Evolutionary conservation across 2,329 filamentous ascomycete species (phyloP), one percentile per base, ranked within the genome.

Genomic region (Colletotrichum shisoi): DNA sequence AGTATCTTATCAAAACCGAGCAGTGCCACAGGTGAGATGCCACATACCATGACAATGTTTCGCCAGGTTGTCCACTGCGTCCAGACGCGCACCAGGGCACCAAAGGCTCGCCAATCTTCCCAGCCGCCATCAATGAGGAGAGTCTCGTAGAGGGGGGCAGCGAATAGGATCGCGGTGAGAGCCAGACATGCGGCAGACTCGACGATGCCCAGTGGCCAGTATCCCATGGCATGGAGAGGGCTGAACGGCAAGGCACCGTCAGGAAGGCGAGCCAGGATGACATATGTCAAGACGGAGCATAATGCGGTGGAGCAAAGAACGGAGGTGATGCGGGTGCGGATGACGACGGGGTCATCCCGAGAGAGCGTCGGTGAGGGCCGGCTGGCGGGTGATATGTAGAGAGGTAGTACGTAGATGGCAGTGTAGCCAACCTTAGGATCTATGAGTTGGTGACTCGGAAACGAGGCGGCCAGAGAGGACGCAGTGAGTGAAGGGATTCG

Each of bases 321-420:
- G 60, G 90, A 91, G 63, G 90, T 86, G 73, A 97, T 90, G 72
- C 95, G 89, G 64, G 92, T 91, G 72, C 89, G 90, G 79, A 99
- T 98, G 57, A 96, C 93, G 12, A 91, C 90, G 11, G 94, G 93
- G 34, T 92, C 90, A 85, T 98, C 94, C 75, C 95, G 89, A 68
- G 91, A 92, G 34, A 96, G 85, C 62, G 85, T 87, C 31, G 87
- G 85, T 8, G 92, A 95, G 7, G 94, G 93, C 59, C 94, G 88
- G 5, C 94, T 96, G 21, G 87, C 85, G 4, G 87, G 79, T 21
- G 90, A 95, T 70, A 94, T 83, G 82, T 99, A 97, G 79, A 98
- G 93, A 27, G 95, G 94, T 3, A 91, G 81, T 73, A 99, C 92
- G 80, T 98, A 99, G 80, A 93, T 80, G 72, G 93, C 78, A n/a